Percentiles rank a stretch among this genome's conserved stretches.
phyloP scores from a whole-genome alignment of 306 rosid species.

The Urtica urens region DNA sequence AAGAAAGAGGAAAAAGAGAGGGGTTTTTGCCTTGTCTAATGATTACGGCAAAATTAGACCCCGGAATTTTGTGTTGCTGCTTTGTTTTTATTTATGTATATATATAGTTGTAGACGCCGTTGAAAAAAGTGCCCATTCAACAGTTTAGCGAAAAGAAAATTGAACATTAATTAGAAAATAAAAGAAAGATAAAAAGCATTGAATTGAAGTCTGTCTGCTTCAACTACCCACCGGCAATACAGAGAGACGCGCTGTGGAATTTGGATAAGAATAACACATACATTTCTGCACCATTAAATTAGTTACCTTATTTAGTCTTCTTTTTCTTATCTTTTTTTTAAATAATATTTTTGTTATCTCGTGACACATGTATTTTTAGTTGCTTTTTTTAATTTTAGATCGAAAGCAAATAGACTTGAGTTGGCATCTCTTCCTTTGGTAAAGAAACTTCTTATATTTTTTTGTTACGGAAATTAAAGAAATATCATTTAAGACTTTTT shows the following conservation, averaged over 20 bases:
- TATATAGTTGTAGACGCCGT: slow-evolving; percentile 20
- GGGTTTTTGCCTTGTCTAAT: background rate
- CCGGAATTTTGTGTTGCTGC: background rate
- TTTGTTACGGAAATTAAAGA: background rate
- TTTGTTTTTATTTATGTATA: background rate
- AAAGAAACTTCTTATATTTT: background rate
- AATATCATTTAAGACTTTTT: background rate
- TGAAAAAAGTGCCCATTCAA: slow-evolving; percentile 14
- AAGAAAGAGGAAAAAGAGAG: background rate
- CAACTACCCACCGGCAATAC: slow-evolving; percentile 49
- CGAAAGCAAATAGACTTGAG: background rate
- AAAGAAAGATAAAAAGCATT: slow-evolving; percentile 3
- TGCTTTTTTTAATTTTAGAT: background rate
- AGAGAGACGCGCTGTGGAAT: slow-evolving; percentile 25
- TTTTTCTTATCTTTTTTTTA: background rate
- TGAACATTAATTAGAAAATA: too few relatives aligned
- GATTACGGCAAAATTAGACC: slow-evolving; percentile 4
- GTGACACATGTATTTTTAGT: background rate
- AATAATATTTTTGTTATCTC: background rate
- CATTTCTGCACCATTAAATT: background rate
- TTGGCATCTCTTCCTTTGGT: background rate
- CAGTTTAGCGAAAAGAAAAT: slow-evolving; percentile 1
- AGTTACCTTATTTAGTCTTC: background rate
- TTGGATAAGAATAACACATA: background rate
- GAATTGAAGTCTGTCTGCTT: slow-evolving; percentile 22